Evolutionary conservation across 768 basidiomycete genomes (phyloP).

Genomic region (Coprinopsis sp.): DNA sequence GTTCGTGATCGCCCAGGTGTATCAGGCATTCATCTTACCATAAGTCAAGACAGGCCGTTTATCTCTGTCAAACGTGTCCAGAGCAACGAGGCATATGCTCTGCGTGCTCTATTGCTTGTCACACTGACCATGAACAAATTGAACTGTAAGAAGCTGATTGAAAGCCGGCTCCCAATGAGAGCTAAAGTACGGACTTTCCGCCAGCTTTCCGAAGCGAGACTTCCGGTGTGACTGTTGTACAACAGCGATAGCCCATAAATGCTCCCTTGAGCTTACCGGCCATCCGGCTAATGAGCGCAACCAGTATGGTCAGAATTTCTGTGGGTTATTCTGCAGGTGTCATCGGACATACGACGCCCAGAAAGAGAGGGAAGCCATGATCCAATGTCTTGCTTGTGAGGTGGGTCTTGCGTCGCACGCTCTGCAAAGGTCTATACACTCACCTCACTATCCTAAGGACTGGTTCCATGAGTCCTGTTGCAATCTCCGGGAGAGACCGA

Average conservation of each 20-base stretch:
- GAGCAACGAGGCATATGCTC: conserved; percentile 69
- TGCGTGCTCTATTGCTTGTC: conserved; percentile 83
- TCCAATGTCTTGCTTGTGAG: conserved; percentile 84
- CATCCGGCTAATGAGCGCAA: conserved; percentile 60
- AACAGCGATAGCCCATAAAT: conserved; percentile 49
- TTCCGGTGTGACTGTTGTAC: conserved; percentile 89
- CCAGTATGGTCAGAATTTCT: conserved; percentile 71
- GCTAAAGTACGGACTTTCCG: conserved; percentile 6
- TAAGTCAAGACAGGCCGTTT: conserved; percentile 63
- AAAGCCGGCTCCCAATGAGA: conserved; percentile 1
- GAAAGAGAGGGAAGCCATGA: conserved; percentile 79
- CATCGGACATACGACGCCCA: conserved; percentile 65
- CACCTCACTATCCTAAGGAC: conserved; percentile 44
- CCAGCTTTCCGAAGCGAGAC: conserved; percentile 71
- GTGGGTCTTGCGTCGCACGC: conserved; percentile 37
- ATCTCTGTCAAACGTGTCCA: conserved; percentile 74
- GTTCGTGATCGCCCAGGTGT: no score
- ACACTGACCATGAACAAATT: conserved; percentile 81
- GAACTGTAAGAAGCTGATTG: conserved; percentile 48
- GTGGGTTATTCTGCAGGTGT: conserved; percentile 70
- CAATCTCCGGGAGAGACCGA: conserved; percentile 66
- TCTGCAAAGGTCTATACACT: not conserved
- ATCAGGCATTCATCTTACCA: not conserved
- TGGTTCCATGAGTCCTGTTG: conserved; percentile 93
- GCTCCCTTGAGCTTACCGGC: conserved; percentile 51